Percentiles rank a stretch among this genome's conserved stretches.
Conservation (phyloP, 192 early-diverging fungal genomes). For the Endogone sp. region DNA sequence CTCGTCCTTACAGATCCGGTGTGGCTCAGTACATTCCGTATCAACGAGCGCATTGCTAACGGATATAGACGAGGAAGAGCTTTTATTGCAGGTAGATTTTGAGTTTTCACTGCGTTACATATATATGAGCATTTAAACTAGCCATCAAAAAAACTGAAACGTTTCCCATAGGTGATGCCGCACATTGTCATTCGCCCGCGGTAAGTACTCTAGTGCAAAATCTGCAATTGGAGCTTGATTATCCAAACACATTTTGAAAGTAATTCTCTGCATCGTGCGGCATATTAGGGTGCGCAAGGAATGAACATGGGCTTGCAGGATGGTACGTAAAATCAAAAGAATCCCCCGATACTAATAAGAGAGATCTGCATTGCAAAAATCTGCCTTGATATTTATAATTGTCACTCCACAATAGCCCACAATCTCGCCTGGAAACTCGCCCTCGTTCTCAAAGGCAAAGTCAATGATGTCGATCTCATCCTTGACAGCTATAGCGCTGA, state of each 20-base stretch:
- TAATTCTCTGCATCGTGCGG: background rate
- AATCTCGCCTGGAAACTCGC: conserved; percentile 49
- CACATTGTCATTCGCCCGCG: conserved; percentile 31
- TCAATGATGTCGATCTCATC: conserved; percentile 16
- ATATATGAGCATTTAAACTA: background rate
- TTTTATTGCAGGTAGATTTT: conserved; percentile 21
- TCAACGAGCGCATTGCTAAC: conserved; percentile 33
- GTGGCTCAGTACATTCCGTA: conserved; percentile 21
- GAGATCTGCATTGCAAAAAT: background rate
- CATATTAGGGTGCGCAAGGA: conserved; percentile 22
- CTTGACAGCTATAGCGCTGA: conserved; percentile 36
- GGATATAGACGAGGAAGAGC: conserved; percentile 20
- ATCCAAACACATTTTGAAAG: background rate
- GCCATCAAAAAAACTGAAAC: no score
- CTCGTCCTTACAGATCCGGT: background rate
- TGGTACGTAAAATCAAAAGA: conserved; percentile 12
- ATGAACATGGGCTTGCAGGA: conserved; percentile 44
- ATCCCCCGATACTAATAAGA: no score
- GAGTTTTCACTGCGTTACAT: background rate
- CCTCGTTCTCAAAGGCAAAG: conserved; percentile 23
- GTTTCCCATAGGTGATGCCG: conserved; percentile 24
- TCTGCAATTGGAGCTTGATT: no score
- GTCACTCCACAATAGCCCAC: conserved; percentile 17
- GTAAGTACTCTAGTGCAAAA: background rate
- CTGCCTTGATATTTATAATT: background rate